Conservation (phyloP, 257 asterid species). For the Anisodus acutangulus region DNA sequence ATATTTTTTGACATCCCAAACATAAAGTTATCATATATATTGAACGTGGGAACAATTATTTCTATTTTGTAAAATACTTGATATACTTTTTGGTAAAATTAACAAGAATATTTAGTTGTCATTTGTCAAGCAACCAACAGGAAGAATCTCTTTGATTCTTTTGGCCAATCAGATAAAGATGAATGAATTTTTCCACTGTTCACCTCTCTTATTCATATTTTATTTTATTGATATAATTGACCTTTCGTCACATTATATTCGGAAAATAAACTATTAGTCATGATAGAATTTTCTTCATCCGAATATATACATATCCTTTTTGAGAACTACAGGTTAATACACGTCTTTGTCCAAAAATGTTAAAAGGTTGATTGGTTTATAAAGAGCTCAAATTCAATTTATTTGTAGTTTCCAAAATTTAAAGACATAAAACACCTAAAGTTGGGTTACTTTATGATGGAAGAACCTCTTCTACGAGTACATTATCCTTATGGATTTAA, state of each 20-base stretch:
- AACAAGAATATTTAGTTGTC: neutral
- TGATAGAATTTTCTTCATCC: neutral
- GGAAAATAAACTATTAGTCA: neutral
- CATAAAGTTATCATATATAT: neutral
- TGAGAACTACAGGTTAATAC: neutral
- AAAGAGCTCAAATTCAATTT: neutral
- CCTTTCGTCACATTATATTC: conserved; percentile 8
- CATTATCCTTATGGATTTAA: conserved; percentile 26
- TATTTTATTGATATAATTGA: conserved; percentile 5
- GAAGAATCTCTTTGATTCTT: conserved; percentile 44
- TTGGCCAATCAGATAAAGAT: conserved; percentile 35
- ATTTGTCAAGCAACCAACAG: conserved; percentile 24
- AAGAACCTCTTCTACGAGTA: conserved; percentile 30
- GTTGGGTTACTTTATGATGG: neutral
- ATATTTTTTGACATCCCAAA: neutral
- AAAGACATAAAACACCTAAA: neutral
- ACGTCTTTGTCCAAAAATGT: conserved; percentile 3
- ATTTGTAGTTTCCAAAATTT: conserved; percentile 21
- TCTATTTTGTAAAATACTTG: neutral
- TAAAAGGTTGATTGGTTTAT: neutral
- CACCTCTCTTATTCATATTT: conserved; percentile 36
- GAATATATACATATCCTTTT: neutral
- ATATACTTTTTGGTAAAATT: neutral
- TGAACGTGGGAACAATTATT: neutral
- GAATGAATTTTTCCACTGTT: neutral